Evolutionary conservation across 352 stramenopile species (phyloP), one percentile per base, ranked within the genome.

Genomic region (Phytopythium boreale): DNA sequence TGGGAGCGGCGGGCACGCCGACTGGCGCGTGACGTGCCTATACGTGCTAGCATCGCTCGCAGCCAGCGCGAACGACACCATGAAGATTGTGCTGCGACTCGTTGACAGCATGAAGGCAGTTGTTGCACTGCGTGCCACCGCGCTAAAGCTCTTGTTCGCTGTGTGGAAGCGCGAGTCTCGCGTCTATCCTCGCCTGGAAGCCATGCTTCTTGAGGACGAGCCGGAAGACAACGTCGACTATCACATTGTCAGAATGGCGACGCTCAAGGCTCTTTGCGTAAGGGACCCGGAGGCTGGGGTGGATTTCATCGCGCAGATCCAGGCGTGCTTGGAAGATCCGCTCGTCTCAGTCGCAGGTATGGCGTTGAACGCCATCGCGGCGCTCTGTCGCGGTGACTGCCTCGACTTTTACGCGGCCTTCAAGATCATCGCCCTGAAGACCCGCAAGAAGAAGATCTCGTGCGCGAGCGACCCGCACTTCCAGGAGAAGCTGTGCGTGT

Each of bases 351-450:
- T 92, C 12, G 84, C 76, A 26, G 68, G 74, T 9, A 89, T 93
- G 80, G 84, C 84, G 0, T 67, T 94, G 31, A 72, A 84, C 37
- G 85, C 82, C 6, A 82, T 93, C 41, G 68, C 72, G 11, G 59
- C 74, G 20, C 64, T 94, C 34, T 92, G 84, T 63, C 55, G 62
- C 20, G 76, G 63, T 12, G 84, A 92, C 55, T 89, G 80, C 39
- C 69, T 94, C 52, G 86, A 94, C 66, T 90, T 90, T 52, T 87
- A 86, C 57, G 80, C 85, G 0, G 81, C 74, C 10, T 81, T 90
- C 66, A 94, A 93, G 74, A 91, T 88, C 37, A 76, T 94, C 31
- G 43, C 77, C 4, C 66, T 77, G 39, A 94, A 92, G 61, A 68
- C 89, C 56, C 76, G 75, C 34, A 92, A 92, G 63, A 80, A 82